Base-by-base conservation (phyloP, 495 filamentous ascomycete genomes). In the Podospora anserina region DNA sequence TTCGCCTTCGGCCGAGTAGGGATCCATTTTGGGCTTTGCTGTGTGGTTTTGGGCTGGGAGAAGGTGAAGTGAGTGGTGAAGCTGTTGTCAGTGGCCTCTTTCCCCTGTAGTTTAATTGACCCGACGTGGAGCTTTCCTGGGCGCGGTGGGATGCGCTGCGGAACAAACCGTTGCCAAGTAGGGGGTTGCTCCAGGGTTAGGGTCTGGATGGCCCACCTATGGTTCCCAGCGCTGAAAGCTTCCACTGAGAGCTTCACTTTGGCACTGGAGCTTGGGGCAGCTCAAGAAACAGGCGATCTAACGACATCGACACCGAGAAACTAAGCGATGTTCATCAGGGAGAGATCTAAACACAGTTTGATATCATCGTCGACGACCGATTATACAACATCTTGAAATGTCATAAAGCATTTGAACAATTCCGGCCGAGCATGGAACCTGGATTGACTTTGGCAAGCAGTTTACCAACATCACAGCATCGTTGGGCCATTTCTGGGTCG, bases 1-100 rank as follows among this genome's bases (percentile, higher is more conserved):
- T 82, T 99, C 95, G 83, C 92, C 93, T 83, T 97, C 95, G 72
- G 91, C 86, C 23, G 92, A 96, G 77, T 94, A 99, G 68, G 94
- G 95, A 84, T 99, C 95, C 75, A 77, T 77, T 57, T 67, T 72
- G 67, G 61, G 15, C 4, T 61, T 19, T 53, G 32, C 20, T 16
- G 63, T 69, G n/a, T 26, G n/a, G 18, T 58, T 58, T 58, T 26
- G 39, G 39, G 30, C 30, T 32, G 30, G 39, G 9, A 49, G 39
- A 49, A 13, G 66, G 58, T 60, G 69, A 59, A 49, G 23, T 20
- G 49, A 49, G 23, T 20, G 49, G 26, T 27, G 20, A 34, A 32
- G 62, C 39, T 20, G 49, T 49, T 27, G 34, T 66, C 67, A 66
- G 63, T 27, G 56, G 56, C 26, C 56, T 59, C 56, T 27, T 20